Base-by-base conservation (phyloP, 345 rosid genomes). In the Linum tenue region DNA sequence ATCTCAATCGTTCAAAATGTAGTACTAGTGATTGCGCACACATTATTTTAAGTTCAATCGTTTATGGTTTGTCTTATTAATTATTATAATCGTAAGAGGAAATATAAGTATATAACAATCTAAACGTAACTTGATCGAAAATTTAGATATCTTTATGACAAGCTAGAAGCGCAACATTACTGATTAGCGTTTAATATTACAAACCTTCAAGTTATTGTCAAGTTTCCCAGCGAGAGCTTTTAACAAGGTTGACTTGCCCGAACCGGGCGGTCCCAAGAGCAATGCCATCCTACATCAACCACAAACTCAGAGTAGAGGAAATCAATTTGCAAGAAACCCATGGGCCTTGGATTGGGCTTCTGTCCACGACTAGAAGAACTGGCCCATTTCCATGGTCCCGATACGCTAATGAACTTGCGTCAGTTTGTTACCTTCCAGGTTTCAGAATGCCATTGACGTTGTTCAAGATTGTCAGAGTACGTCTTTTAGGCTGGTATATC, bases 201-300 rank as follows among this genome's bases (percentile, higher is more conserved):
- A 48, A 58, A 89, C 98, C 89, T 86, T 76, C 50, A 91, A 61
- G 59, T 63, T 67, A 66, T 70, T 42, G 64, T 71, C 89, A 70
- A 89, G 89, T 67, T 92, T 92, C 61, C 98, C 98, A 0, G 96
- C 80, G 2, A 92, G 92, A 72, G 95, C 91, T 67, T 75, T 73
- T 50, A 92, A 92, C 75, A 92, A 77, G 17, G 91, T 79, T 36
- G 98, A 87, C 76, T 89, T 89, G 7, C 31, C 31, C 31, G 31
- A 22, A 22, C 31, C 31, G 31, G 31, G 31, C 31, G 31, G 31
- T 22, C 31, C 98, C 63, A 92, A 72, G 35, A 92, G 86, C 76
- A 92, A 75, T 5, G 98, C 85, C 98, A 92, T 92, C 92, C 96
- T 91, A 48, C 55, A 64, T 53, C 2, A n/a, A 7, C 42, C 39